Base-by-base conservation (phyloP, 1,284 basidiomycete genomes). In the Sporisorium iseilematis-ciliati region DNA sequence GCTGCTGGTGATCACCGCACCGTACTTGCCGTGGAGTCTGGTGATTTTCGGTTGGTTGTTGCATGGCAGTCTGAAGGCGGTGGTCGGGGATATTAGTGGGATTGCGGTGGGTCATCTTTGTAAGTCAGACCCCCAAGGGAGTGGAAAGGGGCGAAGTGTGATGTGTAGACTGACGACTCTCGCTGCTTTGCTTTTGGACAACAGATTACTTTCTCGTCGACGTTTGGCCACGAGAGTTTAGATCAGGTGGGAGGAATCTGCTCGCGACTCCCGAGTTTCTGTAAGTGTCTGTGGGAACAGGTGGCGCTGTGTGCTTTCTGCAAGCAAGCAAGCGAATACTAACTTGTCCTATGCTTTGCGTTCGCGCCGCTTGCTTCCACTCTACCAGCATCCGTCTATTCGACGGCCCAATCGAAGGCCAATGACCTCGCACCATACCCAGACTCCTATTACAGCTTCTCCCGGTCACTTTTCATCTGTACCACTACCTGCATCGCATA, bases 161-260 rank as follows among this genome's bases (percentile, higher is more conserved):
- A 14, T 25, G 35, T 29, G 12, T 53, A 2, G 42, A 46, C 42
- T 33, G 40, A 45, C 49, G 20, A 5, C 51, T 3, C 49, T 26
- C 31, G 7, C 18, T 26, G 49, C 16, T 52, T 21, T 23, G 12
- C n/a, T 50, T 6, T 59, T 16, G 12, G 4, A 18, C 29, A 40
- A 20, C 65, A 78, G 80, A 80, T 52, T 97, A 95, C 91, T 98
- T 98, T 86, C 86, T 97, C 78, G 89, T 93, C 58, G 95, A 97
- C 79, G 92, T 96, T 2, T 99, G 96, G 97, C 91, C 92, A 25
- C 88, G 93, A 66, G 96, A 99, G 86, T 92, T 95, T 90, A 87
- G 91, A 3, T 92, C 92, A 20, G 92, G 92, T 0, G 89, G 89
- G 55, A 90, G 89, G 2, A 86, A 92, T 51, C 89, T 94, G 78